A percentile compares a stretch with the other conserved stretches of the same genome.
Conservation (phyloP, 2,329 filamentous ascomycete species). For the Diaporthe amygdali region DNA sequence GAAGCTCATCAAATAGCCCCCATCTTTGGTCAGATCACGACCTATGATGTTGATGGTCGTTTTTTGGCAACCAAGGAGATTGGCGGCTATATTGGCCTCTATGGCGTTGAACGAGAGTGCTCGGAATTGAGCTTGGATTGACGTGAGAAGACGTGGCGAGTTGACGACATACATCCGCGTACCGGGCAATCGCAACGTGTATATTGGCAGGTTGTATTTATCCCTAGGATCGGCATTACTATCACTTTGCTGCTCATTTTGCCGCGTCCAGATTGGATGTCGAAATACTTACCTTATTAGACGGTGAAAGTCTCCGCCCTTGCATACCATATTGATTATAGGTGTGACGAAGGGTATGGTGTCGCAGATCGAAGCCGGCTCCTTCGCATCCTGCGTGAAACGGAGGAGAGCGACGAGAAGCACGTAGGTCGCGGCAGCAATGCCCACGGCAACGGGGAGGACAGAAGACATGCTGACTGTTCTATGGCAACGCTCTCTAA, state of each 20-base stretch:
- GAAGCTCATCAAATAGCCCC: constrained; percentile 14
- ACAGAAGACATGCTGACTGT: constrained; percentile 9
- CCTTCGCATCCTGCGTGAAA: constrained; percentile 32
- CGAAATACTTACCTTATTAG: not conserved
- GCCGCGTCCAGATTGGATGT: not conserved
- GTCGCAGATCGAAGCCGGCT: constrained; percentile 31
- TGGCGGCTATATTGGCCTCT: constrained; percentile 3
- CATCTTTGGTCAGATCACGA: constrained; percentile 8
- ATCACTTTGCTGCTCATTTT: not conserved
- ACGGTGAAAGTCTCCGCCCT: not conserved
- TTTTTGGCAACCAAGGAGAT: not conserved
- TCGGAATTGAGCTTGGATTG: constrained; percentile 8
- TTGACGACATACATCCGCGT: constrained; percentile 12
- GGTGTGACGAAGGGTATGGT: constrained; percentile 32
- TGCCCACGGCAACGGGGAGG: constrained; percentile 14
- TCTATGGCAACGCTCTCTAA: not conserved
- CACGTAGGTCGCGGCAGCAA: constrained; percentile 27
- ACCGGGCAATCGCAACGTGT: constrained; percentile 11
- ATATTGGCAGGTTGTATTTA: constrained; percentile 8
- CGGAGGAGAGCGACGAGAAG: constrained; percentile 30
- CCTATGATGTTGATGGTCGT: not conserved
- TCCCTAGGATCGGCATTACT: not conserved
- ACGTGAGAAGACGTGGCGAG: not conserved
- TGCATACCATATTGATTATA: constrained; percentile 29
- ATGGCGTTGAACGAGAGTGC: constrained; percentile 2